Conservation (phyloP, 2,329 filamentous ascomycete genomes). For the Fusarium xyrophilum region DNA sequence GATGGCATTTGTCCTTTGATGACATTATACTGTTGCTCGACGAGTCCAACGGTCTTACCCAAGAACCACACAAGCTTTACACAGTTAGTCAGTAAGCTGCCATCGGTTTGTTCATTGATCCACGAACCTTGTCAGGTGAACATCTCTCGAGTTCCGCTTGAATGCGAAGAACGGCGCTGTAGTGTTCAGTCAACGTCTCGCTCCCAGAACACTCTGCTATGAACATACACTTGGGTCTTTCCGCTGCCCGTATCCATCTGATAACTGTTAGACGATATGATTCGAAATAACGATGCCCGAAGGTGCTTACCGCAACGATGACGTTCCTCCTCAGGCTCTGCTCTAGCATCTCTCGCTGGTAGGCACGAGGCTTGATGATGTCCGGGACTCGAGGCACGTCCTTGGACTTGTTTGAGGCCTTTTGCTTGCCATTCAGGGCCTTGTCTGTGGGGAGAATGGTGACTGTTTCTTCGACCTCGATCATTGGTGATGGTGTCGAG, state of each 20-base stretch:
- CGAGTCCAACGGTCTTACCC: constrained; percentile 72
- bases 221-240: constrained; percentile 75
- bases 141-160: constrained; percentile 66
- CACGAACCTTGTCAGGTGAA: constrained; percentile 65
- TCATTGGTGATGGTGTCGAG: neutral
- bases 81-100: constrained; percentile 18
- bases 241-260: constrained; percentile 84
- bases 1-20: constrained; percentile 66
- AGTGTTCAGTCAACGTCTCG: constrained; percentile 24
- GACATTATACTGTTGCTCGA: constrained; percentile 68
- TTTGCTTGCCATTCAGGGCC: neutral
- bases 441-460: constrained; percentile 6
- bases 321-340: constrained; percentile 72
- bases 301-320: constrained; percentile 68
- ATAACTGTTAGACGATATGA: neutral
- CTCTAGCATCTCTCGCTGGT: constrained; percentile 79
- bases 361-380: constrained; percentile 61
- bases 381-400: constrained; percentile 9
- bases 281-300: neutral
- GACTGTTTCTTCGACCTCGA: constrained; percentile 28
- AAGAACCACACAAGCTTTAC: constrained; percentile 73
- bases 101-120: neutral
- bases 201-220: neutral
- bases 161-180: constrained; percentile 72
- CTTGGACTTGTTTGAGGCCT: neutral